Percentiles rank a stretch among this genome's conserved stretches.
phyloP scores from a whole-genome alignment of 2,329 filamentous ascomycete genomes.

The Cordyceps cicadae region DNA sequence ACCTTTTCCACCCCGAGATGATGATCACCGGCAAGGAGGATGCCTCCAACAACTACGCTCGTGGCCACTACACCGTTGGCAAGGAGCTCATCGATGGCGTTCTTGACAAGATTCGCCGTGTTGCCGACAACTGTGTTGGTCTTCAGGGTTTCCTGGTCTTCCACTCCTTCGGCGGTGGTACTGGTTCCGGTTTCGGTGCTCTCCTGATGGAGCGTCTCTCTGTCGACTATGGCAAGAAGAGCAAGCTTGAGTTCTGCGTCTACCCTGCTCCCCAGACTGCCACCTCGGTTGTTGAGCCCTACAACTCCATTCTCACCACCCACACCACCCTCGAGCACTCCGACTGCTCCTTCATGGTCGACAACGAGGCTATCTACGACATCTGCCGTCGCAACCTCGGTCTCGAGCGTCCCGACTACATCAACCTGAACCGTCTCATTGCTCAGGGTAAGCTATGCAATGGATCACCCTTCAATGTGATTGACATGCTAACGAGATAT shows the following conservation, averaged over 20 bases:
- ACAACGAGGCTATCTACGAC: conserved; percentile 99
- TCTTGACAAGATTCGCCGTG: conserved; percentile 92
- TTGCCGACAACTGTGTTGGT: conserved; percentile 95
- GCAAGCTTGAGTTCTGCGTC: conserved; percentile 99
- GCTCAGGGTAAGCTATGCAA: conserved; percentile 64
- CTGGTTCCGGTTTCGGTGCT: conserved; percentile 95
- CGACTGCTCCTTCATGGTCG: conserved; percentile 99
- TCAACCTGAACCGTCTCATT: conserved; percentile 98
- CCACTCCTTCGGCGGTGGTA: conserved; percentile 99
- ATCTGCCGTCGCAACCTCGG: conserved; percentile 97
- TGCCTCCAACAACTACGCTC: conserved; percentile 99
- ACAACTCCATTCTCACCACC: conserved; percentile 98
- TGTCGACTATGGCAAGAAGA: conserved; percentile 99
- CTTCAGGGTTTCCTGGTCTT: conserved; percentile 99
- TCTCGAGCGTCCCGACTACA: conserved; percentile 94
- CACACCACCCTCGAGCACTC: conserved; percentile 99
- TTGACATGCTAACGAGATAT: conserved; percentile 17
- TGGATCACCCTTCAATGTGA: neutral
- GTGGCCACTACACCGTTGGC: conserved; percentile 98
- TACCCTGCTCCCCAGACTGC: conserved; percentile 97
- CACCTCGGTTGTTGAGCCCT: conserved; percentile 96
- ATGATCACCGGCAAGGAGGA: conserved; percentile 99
- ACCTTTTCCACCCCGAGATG: conserved; percentile 96
- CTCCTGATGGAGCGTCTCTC: conserved; percentile 98
- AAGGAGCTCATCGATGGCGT: conserved; percentile 99